Conservation (phyloP, 2,329 filamentous ascomycete species). For the Penicillium sp. region DNA sequence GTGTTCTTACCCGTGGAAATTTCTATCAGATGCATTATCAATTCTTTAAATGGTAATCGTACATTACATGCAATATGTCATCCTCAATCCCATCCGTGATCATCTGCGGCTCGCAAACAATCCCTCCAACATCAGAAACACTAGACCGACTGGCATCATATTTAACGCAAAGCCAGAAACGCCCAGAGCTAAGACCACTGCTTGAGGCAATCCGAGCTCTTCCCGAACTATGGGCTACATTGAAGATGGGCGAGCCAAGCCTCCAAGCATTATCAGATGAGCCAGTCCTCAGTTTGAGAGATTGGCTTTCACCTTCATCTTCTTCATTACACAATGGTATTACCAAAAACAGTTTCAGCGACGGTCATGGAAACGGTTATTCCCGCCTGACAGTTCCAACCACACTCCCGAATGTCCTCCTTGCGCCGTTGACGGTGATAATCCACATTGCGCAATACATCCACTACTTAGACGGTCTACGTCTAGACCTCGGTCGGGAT, state of each 20-base stretch:
- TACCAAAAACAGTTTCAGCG: background rate
- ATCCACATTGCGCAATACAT: slow-evolving; percentile 9
- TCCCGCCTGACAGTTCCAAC: background rate
- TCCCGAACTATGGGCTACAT: background rate
- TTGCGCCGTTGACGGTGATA: slow-evolving; percentile 8
- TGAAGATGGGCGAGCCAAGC: background rate
- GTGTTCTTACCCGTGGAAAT: background rate
- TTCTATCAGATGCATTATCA: background rate
- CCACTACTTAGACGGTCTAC: background rate
- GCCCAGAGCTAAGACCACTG: background rate
- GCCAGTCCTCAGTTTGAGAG: background rate
- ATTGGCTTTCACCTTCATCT: background rate
- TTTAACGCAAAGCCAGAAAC: background rate
- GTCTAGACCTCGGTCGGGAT: background rate
- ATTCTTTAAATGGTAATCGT: background rate
- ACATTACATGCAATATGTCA: background rate
- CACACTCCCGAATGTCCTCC: slow-evolving; percentile 4
- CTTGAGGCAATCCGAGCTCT: background rate
- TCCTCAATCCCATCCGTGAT: background rate
- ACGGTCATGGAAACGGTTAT: background rate
- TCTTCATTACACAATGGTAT: background rate
- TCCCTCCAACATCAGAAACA: background rate
- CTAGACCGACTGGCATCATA: background rate
- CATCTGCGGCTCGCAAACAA: slow-evolving; percentile 9
- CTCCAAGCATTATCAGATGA: background rate